phyloP scores from a whole-genome alignment of 768 basidiomycete genomes.

The Mycena capillaripes region DNA sequence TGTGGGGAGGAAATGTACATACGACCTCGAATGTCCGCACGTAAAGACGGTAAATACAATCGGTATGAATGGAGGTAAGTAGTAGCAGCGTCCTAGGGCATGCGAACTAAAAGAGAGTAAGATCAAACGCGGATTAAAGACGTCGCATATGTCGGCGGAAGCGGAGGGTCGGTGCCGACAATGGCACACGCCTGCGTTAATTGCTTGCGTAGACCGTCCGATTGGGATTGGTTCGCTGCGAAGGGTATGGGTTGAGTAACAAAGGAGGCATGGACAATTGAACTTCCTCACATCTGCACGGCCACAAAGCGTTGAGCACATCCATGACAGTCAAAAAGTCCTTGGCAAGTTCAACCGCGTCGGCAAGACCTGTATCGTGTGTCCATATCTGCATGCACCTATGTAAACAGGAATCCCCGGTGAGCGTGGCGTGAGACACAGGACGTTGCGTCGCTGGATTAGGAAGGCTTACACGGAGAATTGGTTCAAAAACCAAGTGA shows the following conservation, averaged over 20 bases:
- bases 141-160: conserved; percentile 20
- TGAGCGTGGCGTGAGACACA: too few relatives aligned
- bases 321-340: conserved; percentile 30
- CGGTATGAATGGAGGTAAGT: too few relatives aligned
- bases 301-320: conserved; percentile 34
- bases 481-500: conserved; percentile 80
- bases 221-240: conserved; percentile 25
- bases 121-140: conserved; percentile 15
- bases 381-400: conserved; percentile 39
- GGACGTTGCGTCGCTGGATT: too few relatives aligned
- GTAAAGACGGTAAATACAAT: neutral
- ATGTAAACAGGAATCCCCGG: neutral
- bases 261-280: neutral
- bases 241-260: neutral
- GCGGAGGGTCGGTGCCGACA: conserved; percentile 10
- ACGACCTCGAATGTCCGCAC: neutral
- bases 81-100: neutral
- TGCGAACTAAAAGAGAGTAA: neutral
- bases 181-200: conserved; percentile 22
- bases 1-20: neutral
- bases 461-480: conserved; percentile 70
- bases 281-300: conserved; percentile 20
- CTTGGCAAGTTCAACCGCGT: conserved; percentile 31
- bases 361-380: conserved; percentile 25
- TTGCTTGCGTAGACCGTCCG: conserved; percentile 25